Base-by-base conservation (phyloP, 495 filamentous ascomycete species). In the Hypomontagnella submonticulosa region DNA sequence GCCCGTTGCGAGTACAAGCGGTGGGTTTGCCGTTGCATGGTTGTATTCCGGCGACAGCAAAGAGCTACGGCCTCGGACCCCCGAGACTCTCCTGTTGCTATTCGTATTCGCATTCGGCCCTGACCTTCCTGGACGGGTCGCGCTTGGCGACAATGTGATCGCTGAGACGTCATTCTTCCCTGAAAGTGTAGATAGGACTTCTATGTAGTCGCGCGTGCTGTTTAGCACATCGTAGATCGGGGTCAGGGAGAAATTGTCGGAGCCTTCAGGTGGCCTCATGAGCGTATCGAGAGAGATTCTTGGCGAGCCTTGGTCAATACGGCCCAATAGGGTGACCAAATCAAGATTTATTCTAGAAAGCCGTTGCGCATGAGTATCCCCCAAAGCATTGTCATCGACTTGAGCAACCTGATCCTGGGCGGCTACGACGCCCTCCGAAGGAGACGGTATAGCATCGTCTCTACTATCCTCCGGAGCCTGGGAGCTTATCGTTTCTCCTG, bases 321-420 rank as follows among this genome's bases (percentile, higher is more conserved):
- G 54, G 13, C 32, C 16, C 4, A 71, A 32, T 23, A 60, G 43
- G 1, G 33, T 63, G 16, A 46, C 57, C n/a, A 67, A 33, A 19
- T 61, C 30, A 19, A 63, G 54, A 16, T 63, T 67, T 2, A 67
- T 67, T 13, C 13, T 41, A 12, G 67, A 67, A 4, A 71, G 63
- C n/a, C 52, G 56, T 18, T 71, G 42, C 1, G 43, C 32, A 37
- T 61, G 48, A n/a, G 32, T 44, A 20, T 47, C 30, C 51, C 33
- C 42, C 0, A 48, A 33, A 11, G 20, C 51, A 11, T 19, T 9
- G 11, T n/a, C 16, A 13, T 20, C 37, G 19, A 48, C 33, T 48
- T 54, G 49, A 4, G 18, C 0, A 11, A 49, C 27, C 15, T 32
- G 12, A 48, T 53, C 59, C 42, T 41, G 51, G 43, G 36, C 30